Evolutionary conservation across 306 rosid species (phyloP).

Genomic region (Medicago truncatula): MtrunA17r5.0-ANR NC_053043.1:48947001-48947500

Average conservation of each 20-base stretch:
- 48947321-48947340: background rate
- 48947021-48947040: conserved; percentile 91
- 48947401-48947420: no score
- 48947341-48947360: background rate
- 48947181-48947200: background rate
- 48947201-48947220: background rate
- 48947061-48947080: no score
- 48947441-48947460: no score
- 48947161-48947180: conserved; percentile 10
- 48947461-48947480: no score
- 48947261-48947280: background rate
- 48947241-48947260: background rate
- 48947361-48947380: no score
- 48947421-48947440: no score
- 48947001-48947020: conserved; percentile 96
- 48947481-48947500: no score
- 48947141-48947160: conserved; percentile 25
- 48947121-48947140: background rate
- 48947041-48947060: conserved; percentile 44
- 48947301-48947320: background rate
- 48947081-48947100: conserved; percentile 24
- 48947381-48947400: no score
- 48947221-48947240: background rate
- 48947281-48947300: background rate
- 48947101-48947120: conserved; percentile 26